Base-by-base conservation (phyloP, 371 early-diverging fungal genomes). In the Mucor mucedo region DNA sequence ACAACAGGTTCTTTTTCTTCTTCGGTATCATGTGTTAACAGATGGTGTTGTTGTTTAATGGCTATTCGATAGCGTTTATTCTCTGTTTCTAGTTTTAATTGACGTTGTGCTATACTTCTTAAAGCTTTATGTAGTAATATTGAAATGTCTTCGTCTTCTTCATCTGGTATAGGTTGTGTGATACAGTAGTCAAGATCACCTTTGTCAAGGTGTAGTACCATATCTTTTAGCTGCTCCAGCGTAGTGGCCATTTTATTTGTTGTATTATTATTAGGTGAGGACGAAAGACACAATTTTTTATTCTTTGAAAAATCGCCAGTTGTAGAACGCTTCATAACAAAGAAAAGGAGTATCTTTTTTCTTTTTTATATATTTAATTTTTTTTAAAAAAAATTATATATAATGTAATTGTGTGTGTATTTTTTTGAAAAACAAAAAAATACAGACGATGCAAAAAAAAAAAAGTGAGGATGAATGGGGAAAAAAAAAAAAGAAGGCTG, bases 281-380 rank as follows among this genome's bases (percentile, higher is more conserved):
- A 50, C 50, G 69, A 64, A n/a, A 57, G 33, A 45, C 64, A 64
- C 41, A 64, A 33, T 70, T 75, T 68, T 66, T 75, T 66, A 65
- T 50, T 63, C 48, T 63, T 61, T 61, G 59, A 63, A 64, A 63
- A 75, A 54, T 62, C 60, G 32, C 66, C 55, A 47, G 69, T 61
- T 62, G 66, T 64, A 30, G 77, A 76, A 57, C 77, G 77, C 71
- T 76, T 76, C 77, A 76, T 76, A 67, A 72, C 72, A 67, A 32
- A 48, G 45, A 29, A 56, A 41, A 30, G 16, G 14, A 16, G 16
- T 45, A 5, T 45, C 21, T 45, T 16, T 45, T 45, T 45, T 42
- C 5, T 16, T 45, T 45, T 16, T 45, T 45, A 16, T 45, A 35
- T 35, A 35, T 47, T 47, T 47, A 21, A 21, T 21, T 47, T 47